Base-by-base conservation (phyloP, 345 rosid genomes). In the Eucalyptus sideroxylon region DNA sequence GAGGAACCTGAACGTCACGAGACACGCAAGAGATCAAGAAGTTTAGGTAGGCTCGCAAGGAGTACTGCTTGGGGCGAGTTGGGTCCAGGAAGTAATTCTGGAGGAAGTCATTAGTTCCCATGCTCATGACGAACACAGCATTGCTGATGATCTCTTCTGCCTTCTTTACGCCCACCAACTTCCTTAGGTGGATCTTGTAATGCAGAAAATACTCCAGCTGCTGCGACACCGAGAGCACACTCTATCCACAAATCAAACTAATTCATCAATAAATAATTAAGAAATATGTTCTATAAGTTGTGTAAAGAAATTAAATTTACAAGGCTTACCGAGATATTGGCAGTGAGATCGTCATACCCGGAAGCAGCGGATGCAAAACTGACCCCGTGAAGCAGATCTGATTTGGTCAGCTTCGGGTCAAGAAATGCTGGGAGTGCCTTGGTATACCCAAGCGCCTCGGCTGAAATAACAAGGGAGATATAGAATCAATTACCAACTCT, bases 311-410 rank as follows among this genome's bases (percentile, higher is more conserved):
- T 40, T 77, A 77, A 21, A 77, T 77, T 56, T 86, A 19, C 10
- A 47, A 89, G 86, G 49, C 95, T 93, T 92, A 97, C 99, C 1
- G 97, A 95, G 60, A 96, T 87, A 87, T 97, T 96, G 62, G 99
- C 98, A 23, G 99, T 97, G 83, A 96, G 93, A 77, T 95, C 97
- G 59, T 97, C 98, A 49, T 96, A 97, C 47, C 99, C 99, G 34
- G 99, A 96, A 92, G 93, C 99, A 34, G 99, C 98, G 21, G 99
- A 97, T 72, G 98, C 99, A 90, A 97, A 96, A 90, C 99, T 97
- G 87, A 95, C 98, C 30, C 99, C 99, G 82, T 92, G 95, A 86
- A 92, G 82, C 80, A 97, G 87, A 86, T 96, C 95, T 24, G 50
- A n/a, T 72, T 89, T 90, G 55, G 91, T 96, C 89, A 95, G 67